Evolutionary conservation across 192 early-diverging fungal genomes (phyloP).

Genomic region (Diversispora epigaea): DNA sequence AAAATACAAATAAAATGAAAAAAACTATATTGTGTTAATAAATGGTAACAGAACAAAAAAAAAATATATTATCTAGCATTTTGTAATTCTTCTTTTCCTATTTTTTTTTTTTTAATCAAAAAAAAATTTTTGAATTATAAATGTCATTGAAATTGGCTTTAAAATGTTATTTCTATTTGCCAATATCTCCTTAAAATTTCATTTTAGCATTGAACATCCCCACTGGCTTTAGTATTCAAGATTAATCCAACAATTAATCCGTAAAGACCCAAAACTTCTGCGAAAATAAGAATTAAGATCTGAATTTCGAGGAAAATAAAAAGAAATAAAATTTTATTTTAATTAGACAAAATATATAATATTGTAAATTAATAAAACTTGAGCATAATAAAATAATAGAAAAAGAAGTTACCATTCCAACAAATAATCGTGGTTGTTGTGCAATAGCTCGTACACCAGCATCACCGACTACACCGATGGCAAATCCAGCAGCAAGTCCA

Average conservation of each 20-base stretch:
- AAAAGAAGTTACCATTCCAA: conserved; percentile 64
- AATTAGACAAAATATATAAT: neutral
- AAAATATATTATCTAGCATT: no score
- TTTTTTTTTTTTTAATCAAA: no score
- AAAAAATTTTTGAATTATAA: no score
- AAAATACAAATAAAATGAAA: no score
- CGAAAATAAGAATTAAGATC: conserved; percentile 87
- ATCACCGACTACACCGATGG: conserved; percentile 90
- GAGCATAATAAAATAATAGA: no score
- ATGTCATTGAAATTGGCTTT: no score
- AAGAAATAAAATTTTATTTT: neutral
- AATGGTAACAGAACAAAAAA: no score
- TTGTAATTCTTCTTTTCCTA: no score
- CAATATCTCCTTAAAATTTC: no score
- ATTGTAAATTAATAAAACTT: neutral
- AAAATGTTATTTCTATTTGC: no score
- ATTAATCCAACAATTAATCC: conserved; percentile 85
- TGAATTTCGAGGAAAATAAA: conserved; percentile 16
- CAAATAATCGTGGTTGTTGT: conserved; percentile 78
- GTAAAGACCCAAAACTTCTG: conserved; percentile 85
- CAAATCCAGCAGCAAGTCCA: conserved; percentile 87
- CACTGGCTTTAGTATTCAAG: conserved; percentile 74
- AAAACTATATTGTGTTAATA: no score
- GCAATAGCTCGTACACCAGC: conserved; percentile 80
- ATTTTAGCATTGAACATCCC: neutral